Base-by-base conservation (phyloP, 164 flowering plant genomes). In the Chloranthus sessilifolius region DNA sequence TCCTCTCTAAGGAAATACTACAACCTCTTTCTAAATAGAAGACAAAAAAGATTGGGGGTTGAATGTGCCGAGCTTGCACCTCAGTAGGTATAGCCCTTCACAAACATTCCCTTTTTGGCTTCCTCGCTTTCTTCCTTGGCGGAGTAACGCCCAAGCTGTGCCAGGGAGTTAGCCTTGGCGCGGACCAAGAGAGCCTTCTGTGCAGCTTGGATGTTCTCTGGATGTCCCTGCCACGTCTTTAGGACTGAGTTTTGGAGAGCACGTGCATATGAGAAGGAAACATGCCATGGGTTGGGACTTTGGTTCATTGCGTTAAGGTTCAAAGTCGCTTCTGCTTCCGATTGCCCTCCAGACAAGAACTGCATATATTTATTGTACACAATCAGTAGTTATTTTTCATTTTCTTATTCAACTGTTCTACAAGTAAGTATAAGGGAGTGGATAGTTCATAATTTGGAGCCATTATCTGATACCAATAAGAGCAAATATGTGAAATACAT, bases 231-330 rank as follows among this genome's bases (percentile, higher is more conserved):
- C 88, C 94, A 82, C 56, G 85, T 73, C 76, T 76, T 85, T 16
- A 85, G 78, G 47, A 81, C 85, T 11, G 78, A 55, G 79, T 82
- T 85, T 58, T 85, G 94, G 24, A 85, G 71, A 1, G 94, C 94
- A 19, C 88, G 81, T 15, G 94, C 94, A 53, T 85, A 85, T 3
- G 94, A 85, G 79, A 85, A 85, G 3, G 94, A 85, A 9, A 85
- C 86, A 39, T 85, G 88, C 94, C 94, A 85, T 20, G 88, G 94
- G 67, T 85, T 85, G 52, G 86, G 83, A 62, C 81, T 76, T 50
- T 85, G 86, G 74, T 84, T 84, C 92, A 84, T 84, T n/a, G 83
- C 78, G 24, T 84, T 79, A 60, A 84, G 69, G 74, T 84, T 84
- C 56, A 84, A 50, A 5, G 92, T 84, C 12, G 92, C 92, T 69